A percentile compares a stretch with the other conserved stretches of the same genome.
Conservation (phyloP, 108 stramenopile genomes). For the Pelagomonas calceolata region DNA sequence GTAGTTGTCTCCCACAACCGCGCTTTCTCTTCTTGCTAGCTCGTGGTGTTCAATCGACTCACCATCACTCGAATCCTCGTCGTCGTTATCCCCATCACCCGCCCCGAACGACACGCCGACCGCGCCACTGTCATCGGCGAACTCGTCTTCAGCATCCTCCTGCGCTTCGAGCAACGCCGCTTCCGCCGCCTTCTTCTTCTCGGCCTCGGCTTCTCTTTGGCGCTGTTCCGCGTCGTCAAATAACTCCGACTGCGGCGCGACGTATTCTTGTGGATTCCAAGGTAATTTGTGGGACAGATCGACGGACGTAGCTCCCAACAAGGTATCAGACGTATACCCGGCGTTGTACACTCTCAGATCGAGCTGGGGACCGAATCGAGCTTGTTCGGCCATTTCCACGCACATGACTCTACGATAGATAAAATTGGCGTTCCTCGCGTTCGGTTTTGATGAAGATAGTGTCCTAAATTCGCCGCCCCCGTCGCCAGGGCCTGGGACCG, state of each 20-base stretch:
- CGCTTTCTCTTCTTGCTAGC: neutral
- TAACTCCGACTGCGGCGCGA: neutral
- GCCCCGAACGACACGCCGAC: neutral
- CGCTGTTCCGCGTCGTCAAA: neutral
- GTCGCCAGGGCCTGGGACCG: slow-evolving; percentile 17
- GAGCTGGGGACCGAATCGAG: slow-evolving; percentile 33
- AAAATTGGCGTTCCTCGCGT: slow-evolving; percentile 40
- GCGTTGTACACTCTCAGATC: slow-evolving; percentile 27
- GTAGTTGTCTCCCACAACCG: no score
- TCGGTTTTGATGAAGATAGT: slow-evolving; percentile 24
- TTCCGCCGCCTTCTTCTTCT: neutral
- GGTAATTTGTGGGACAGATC: slow-evolving; percentile 17
- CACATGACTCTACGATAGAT: slow-evolving; percentile 26
- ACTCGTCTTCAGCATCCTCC: neutral
- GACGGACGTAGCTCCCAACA: slow-evolving; percentile 31
- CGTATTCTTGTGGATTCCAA: neutral
- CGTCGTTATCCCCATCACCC: neutral
- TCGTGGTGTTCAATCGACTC: neutral
- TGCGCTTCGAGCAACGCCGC: neutral
- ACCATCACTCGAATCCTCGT: neutral
- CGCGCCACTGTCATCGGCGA: slow-evolving; percentile 1
- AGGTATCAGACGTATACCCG: slow-evolving; percentile 21
- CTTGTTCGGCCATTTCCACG: slow-evolving; percentile 27
- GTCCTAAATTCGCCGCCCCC: slow-evolving; percentile 6
- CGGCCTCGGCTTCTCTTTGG: neutral